Conservation (phyloP, 257 asterid genomes). For the Solanum appendiculatum region DNA sequence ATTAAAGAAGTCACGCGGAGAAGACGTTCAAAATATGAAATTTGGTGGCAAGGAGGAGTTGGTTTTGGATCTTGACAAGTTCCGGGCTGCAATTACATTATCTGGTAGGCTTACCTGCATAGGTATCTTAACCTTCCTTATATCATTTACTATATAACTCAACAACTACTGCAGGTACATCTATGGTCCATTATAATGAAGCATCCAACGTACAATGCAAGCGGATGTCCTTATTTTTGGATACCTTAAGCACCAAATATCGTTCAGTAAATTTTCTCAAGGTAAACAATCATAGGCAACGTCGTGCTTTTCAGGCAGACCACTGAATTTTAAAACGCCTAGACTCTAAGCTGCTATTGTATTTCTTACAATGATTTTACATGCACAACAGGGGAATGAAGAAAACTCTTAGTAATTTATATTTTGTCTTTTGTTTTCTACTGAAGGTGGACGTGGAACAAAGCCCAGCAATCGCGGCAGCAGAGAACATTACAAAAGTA, state of each 20-base stretch:
- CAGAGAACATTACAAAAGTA: conserved; percentile 38
- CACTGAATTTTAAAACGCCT: no score
- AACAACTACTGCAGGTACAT: conserved; percentile 46
- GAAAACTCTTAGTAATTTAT: neutral
- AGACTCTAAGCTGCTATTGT: no score
- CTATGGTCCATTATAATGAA: conserved; percentile 56
- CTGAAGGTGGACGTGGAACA: conserved; percentile 71
- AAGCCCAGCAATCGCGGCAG: conserved; percentile 33
- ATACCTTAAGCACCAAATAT: conserved; percentile 52
- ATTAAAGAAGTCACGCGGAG: conserved; percentile 67
- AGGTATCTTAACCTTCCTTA: conserved; percentile 15
- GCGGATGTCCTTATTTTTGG: conserved; percentile 54
- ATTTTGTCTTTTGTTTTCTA: neutral
- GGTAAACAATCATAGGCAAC: conserved; percentile 25
- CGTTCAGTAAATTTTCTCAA: conserved; percentile 70
- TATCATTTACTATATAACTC: neutral
- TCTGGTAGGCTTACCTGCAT: conserved; percentile 45
- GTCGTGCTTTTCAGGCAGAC: neutral
- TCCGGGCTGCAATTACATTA: conserved; percentile 48
- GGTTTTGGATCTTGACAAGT: conserved; percentile 57
- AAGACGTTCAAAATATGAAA: neutral
- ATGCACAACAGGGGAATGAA: no score
- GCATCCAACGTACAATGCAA: conserved; percentile 39
- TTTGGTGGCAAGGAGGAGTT: conserved; percentile 50
- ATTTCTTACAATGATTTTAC: no score